Percentiles rank a stretch among this genome's conserved stretches.
Conservation (phyloP, 2,329 filamentous ascomycete genomes). For the Sporothrix dimorphospora region DNA sequence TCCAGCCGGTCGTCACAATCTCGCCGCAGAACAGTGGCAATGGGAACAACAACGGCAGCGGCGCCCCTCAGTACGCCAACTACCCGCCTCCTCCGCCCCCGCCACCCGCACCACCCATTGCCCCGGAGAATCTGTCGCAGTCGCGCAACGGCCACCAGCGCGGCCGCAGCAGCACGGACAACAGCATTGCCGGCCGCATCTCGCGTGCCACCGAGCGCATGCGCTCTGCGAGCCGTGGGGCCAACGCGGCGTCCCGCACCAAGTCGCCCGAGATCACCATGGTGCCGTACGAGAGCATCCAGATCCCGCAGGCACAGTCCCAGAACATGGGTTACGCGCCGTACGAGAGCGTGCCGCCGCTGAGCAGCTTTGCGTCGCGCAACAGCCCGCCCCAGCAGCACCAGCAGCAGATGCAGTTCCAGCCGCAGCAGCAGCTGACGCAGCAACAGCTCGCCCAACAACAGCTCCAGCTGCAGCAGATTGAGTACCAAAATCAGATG, state of each 20-base stretch:
- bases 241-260: constrained; percentile 43
- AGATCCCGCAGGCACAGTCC: constrained; percentile 44
- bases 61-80: constrained; percentile 45
- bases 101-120: neutral
- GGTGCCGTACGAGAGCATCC: constrained; percentile 47
- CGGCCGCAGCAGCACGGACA: constrained; percentile 59
- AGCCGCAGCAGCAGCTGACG: constrained; percentile 33
- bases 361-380: constrained; percentile 40
- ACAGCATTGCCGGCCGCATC: constrained; percentile 57
- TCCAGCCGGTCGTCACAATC: constrained; percentile 31
- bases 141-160: constrained; percentile 54
- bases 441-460: constrained; percentile 39
- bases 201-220: constrained; percentile 63
- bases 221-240: constrained; percentile 61
- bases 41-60: neutral
- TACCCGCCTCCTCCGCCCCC: constrained; percentile 49
- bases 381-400: constrained; percentile 44
- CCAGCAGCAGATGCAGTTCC: constrained; percentile 38
- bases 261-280: constrained; percentile 43
- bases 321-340: constrained; percentile 42
- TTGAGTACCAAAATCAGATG: constrained; percentile 42
- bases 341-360: constrained; percentile 48
- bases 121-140: constrained; percentile 16
- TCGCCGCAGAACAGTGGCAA: constrained; percentile 37
- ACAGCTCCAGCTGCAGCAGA: constrained; percentile 38